A percentile compares a stretch with the other conserved stretches of the same genome.
Conservation (phyloP, 164 flowering plant genomes). For the Malania oleifera region DNA sequence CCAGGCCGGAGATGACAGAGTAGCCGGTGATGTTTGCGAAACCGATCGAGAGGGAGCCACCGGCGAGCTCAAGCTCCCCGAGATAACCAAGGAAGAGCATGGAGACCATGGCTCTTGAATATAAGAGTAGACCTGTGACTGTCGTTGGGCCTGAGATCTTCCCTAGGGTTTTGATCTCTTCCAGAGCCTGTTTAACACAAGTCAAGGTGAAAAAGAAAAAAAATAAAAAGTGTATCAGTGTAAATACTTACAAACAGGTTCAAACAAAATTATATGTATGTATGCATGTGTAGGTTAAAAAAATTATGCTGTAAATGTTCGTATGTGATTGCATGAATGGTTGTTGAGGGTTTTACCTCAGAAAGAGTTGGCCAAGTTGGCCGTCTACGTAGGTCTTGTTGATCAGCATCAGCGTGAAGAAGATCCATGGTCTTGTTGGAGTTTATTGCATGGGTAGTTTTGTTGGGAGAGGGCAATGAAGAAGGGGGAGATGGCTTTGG, state of each 20-base stretch:
- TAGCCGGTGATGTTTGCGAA: conserved; percentile 95
- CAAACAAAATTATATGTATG: too few species aligned
- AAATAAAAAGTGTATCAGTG: not conserved
- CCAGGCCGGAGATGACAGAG: conserved; percentile 84
- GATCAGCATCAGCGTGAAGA: conserved; percentile 17
- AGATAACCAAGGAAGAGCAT: conserved; percentile 88
- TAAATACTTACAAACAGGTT: too few species aligned
- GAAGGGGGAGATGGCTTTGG: conserved; percentile 48
- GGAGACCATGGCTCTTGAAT: conserved; percentile 89
- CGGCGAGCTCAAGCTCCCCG: conserved; percentile 89
- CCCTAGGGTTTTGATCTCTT: conserved; percentile 76
- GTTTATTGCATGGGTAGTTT: conserved; percentile 28
- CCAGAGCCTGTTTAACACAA: conserved; percentile 41
- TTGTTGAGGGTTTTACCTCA: conserved; percentile 49
- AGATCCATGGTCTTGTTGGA: conserved; percentile 33
- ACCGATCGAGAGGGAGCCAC: conserved; percentile 87
- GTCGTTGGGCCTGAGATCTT: conserved; percentile 83
- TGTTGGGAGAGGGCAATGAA: conserved; percentile 34
- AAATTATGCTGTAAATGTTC: not conserved
- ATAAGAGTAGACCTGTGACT: conserved; percentile 63
- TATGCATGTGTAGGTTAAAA: too few species aligned
- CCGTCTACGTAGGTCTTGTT: conserved; percentile 52
- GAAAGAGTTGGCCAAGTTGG: conserved; percentile 76
- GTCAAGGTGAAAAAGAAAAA: not conserved
- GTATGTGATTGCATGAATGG: not conserved